phyloP scores from a whole-genome alignment of 2,329 filamentous ascomycete genomes.

The Hymenoscyphus repandus region DNA sequence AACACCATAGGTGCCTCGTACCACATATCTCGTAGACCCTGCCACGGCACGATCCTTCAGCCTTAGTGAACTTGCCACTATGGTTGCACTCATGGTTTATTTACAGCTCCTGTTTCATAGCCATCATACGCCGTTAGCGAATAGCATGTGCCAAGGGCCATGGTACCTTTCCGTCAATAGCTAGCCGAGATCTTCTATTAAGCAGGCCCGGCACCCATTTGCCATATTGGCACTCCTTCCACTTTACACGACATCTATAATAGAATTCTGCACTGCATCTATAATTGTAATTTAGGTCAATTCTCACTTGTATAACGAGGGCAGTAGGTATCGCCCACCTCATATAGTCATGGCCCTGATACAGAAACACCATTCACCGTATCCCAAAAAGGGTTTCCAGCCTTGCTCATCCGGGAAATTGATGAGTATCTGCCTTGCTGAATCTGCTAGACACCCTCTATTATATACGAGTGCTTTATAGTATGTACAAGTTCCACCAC shows the following conservation, averaged over 20 bases:
- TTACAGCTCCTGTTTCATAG: slow-evolving; percentile 16
- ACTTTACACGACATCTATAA: slow-evolving; percentile 21
- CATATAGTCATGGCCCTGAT: slow-evolving; percentile 19
- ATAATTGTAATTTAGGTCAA: slow-evolving; percentile 17
- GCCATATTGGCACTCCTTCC: slow-evolving; percentile 20
- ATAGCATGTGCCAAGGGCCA: slow-evolving; percentile 15
- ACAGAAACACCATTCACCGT: slow-evolving; percentile 16
- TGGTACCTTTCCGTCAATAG: slow-evolving; percentile 21
- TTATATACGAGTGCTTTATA: slow-evolving; percentile 18
- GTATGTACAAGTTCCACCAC: slow-evolving; percentile 17
- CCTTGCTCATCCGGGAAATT: slow-evolving; percentile 14
- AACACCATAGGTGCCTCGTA: slow-evolving; percentile 12
- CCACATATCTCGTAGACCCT: slow-evolving; percentile 18
- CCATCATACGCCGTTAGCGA: slow-evolving; percentile 16
- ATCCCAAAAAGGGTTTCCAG: slow-evolving; percentile 17
- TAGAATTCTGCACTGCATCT: slow-evolving; percentile 21
- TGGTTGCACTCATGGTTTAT: slow-evolving; percentile 19
- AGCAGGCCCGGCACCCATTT: slow-evolving; percentile 20
- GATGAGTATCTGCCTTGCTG: slow-evolving; percentile 14
- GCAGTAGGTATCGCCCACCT: slow-evolving; percentile 13
- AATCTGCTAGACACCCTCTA: slow-evolving; percentile 15
- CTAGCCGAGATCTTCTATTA: slow-evolving; percentile 18
- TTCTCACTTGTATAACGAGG: slow-evolving; percentile 5
- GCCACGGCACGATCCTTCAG: slow-evolving; percentile 14
- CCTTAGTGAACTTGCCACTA: slow-evolving; percentile 15